phyloP scores from a whole-genome alignment of 345 rosid genomes.

The Murraya paniculata region DNA sequence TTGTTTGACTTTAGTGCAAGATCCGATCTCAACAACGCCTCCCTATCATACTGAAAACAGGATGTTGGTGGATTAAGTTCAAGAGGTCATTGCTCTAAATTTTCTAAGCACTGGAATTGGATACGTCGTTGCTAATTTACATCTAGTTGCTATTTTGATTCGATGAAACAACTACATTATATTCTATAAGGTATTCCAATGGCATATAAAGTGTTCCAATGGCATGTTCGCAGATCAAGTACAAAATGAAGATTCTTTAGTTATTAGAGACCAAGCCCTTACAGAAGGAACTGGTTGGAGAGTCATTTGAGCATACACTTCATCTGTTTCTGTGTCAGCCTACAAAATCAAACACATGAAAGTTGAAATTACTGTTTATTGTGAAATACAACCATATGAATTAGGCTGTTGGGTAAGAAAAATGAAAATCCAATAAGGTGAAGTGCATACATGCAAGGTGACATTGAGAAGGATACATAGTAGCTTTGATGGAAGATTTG shows the following conservation, averaged over 20 bases:
- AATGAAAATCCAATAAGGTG: not conserved
- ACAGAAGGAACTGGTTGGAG: conserved; percentile 83
- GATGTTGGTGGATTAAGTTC: conserved; percentile 26
- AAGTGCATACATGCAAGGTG: conserved; percentile 64
- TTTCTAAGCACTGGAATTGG: not conserved
- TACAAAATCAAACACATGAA: conserved; percentile 32
- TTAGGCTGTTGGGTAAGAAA: not conserved
- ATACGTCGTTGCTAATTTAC: not conserved
- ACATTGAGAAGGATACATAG: conserved; percentile 81
- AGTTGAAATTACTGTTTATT: conserved; percentile 11
- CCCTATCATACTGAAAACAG: conserved; percentile 79
- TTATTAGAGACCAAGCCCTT: conserved; percentile 26
- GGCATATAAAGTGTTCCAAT: not conserved
- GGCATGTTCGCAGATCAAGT: not conserved
- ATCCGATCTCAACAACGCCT: conserved; percentile 85
- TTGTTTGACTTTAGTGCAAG: conserved; percentile 67
- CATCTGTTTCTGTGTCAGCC: conserved; percentile 97
- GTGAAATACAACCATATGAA: not conserved
- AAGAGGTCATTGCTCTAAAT: not conserved
- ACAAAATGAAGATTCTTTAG: conserved; percentile 21
- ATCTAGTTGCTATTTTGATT: conserved; percentile 4
- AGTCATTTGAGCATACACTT: conserved; percentile 97
- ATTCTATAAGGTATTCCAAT: not conserved
- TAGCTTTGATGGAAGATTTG: conserved; percentile 85
- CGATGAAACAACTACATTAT: not conserved